Evolutionary conservation across 2,329 filamentous ascomycete species (phyloP).

Genomic region (Penicillium sp.): DNA sequence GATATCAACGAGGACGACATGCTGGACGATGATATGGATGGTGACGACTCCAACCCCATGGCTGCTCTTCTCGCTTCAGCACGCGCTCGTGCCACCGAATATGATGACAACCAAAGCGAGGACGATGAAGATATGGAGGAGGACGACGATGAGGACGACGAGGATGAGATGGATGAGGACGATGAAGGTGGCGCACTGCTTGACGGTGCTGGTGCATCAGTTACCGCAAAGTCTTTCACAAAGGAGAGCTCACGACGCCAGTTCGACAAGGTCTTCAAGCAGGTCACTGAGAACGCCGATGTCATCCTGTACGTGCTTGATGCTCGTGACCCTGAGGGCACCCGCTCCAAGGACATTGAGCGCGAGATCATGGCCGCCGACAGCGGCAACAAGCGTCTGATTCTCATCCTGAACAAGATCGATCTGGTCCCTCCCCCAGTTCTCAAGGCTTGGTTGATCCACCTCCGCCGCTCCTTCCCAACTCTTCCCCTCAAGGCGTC

Average conservation of each 20-base stretch:
- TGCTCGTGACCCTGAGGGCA: constrained; percentile 87
- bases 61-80: constrained; percentile 50
- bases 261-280: constrained; percentile 95
- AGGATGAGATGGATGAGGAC: constrained; percentile 53
- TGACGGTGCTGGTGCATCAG: constrained; percentile 52
- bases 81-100: constrained; percentile 47
- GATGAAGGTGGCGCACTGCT: constrained; percentile 54
- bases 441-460: constrained; percentile 79
- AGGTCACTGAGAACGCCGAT: constrained; percentile 84
- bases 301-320: constrained; percentile 92
- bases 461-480: constrained; percentile 87
- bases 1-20: constrained; percentile 50
- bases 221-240: constrained; percentile 27
- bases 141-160: constrained; percentile 54
- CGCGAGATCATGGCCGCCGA: constrained; percentile 85
- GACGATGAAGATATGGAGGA: constrained; percentile 62
- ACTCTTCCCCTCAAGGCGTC: constrained; percentile 87
- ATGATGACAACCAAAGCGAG: constrained; percentile 51
- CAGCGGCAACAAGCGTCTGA: constrained; percentile 79
- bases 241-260: constrained; percentile 75
- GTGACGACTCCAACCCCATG: constrained; percentile 63
- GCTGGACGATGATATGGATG: constrained; percentile 57
- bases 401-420: constrained; percentile 93
- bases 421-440: constrained; percentile 82
- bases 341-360: constrained; percentile 86